These are phyloP conservation scores for Aureococcus anophagefferens DNA, from an alignment of 108 stramenopile genomes.

Conservation along the genomic window DNA sequence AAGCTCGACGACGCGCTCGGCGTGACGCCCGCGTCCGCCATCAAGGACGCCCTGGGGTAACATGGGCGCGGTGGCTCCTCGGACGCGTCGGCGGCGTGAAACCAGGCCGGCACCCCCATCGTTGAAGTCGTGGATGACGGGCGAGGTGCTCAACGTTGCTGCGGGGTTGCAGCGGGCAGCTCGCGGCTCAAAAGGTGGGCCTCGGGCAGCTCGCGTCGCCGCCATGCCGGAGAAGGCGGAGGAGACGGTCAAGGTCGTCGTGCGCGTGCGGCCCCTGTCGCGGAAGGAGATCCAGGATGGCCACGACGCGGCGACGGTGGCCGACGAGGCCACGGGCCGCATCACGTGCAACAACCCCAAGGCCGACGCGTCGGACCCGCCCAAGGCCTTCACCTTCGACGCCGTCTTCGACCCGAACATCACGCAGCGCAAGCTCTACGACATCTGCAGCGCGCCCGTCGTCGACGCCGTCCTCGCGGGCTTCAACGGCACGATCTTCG, in stretches of 20 bases:
- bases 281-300: conserved; percentile 84
- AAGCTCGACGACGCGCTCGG: too few species aligned
- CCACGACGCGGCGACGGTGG: conserved; percentile 49
- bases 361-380: conserved; percentile 49
- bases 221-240: conserved; percentile 38
- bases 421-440: conserved; percentile 78
- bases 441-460: conserved; percentile 74
- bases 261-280: conserved; percentile 84
- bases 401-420: conserved; percentile 71
- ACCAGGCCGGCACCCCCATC: too few species aligned
- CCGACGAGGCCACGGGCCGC: conserved; percentile 50
- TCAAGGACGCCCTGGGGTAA: too few species aligned
- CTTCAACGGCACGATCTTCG: conserved; percentile 93
- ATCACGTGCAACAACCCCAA: conserved; percentile 63
- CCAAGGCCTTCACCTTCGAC: conserved; percentile 84
- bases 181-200: too few species aligned
- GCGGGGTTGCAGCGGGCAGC: too few species aligned
- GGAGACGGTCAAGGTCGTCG: conserved; percentile 79
- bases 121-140: too few species aligned
- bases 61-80: too few species aligned
- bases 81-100: too few species aligned
- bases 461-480: conserved; percentile 86
- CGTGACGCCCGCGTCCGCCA: too few species aligned
- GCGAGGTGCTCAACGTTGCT: too few species aligned
- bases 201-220: too few species aligned